A percentile compares a stretch with the other conserved stretches of the same genome.
Conservation (phyloP, 2,329 filamentous ascomycete genomes). For the Chrysoporthe puriensis region DNA sequence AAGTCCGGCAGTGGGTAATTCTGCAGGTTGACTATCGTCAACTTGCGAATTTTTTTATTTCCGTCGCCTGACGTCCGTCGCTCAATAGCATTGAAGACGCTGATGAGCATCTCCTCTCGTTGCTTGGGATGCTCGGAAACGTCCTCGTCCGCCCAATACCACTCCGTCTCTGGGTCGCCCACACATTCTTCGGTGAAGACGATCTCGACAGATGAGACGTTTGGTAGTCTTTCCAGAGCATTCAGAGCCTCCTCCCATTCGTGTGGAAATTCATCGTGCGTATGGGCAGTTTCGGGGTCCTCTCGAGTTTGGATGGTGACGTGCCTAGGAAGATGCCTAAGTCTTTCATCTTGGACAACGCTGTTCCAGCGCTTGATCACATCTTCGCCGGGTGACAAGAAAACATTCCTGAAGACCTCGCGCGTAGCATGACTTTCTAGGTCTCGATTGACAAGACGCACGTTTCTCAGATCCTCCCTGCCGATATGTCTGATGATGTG, state of each 20-base stretch:
- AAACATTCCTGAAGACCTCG: constrained; percentile 9
- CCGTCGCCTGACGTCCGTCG: not conserved
- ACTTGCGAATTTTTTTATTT: constrained; percentile 12
- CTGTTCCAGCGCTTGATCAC: constrained; percentile 8
- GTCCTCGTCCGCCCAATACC: constrained; percentile 5
- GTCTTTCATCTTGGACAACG: not conserved
- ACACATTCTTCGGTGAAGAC: constrained; percentile 6
- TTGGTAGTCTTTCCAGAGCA: constrained; percentile 13
- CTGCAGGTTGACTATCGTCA: constrained; percentile 16
- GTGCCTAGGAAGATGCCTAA: constrained; percentile 9
- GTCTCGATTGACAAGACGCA: constrained; percentile 5
- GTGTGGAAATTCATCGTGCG: not conserved
- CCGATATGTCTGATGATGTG: constrained; percentile 10
- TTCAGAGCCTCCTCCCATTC: not conserved
- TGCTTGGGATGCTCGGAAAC: not conserved
- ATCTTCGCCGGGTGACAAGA: not conserved
- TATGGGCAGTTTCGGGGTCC: not conserved
- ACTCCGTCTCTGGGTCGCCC: not conserved
- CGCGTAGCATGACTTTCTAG: constrained; percentile 12
- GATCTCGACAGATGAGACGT: constrained; percentile 17
- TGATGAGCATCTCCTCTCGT: not conserved
- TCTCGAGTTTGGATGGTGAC: constrained; percentile 13
- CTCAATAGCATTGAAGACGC: constrained; percentile 17
- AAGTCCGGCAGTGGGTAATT: constrained; percentile 15
- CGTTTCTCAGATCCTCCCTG: constrained; percentile 12